Conservation (phyloP, 2,329 filamentous ascomycete species). For the Colletotrichum salicis region DNA sequence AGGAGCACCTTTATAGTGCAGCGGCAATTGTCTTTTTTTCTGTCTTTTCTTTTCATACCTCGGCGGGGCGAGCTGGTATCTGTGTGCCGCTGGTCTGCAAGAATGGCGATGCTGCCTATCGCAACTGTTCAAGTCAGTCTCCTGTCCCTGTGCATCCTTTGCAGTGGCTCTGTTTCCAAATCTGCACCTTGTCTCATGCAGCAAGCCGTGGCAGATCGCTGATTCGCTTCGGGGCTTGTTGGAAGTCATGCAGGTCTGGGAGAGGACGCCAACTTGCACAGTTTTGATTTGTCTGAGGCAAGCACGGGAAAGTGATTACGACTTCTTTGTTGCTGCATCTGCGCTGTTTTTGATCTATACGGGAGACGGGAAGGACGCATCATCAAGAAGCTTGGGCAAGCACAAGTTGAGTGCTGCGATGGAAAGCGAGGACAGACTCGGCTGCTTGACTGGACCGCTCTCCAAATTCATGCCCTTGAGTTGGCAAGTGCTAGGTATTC, state of each 20-base stretch:
- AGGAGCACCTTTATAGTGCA: not conserved
- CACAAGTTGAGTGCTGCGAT: not conserved
- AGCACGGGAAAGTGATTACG: not conserved
- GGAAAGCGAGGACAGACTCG: too few species aligned
- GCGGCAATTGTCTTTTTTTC: too few species aligned
- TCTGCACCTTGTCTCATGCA: conserved; percentile 30
- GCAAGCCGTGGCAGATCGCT: conserved; percentile 14
- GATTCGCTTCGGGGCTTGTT: conserved; percentile 17
- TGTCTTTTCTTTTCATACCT: not conserved
- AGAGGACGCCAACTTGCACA: not conserved
- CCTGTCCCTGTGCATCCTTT: conserved; percentile 1
- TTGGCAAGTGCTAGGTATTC: not conserved
- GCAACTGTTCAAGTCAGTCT: not conserved
- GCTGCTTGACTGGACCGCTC: not conserved
- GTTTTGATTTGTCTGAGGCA: conserved; percentile 19
- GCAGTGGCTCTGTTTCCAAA: conserved; percentile 30
- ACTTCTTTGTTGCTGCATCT: not conserved
- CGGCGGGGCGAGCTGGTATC: not conserved
- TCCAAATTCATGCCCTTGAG: not conserved
- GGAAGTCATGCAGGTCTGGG: conserved; percentile 17
- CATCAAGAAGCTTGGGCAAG: not conserved
- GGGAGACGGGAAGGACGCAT: not conserved
- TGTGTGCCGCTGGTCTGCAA: not conserved
- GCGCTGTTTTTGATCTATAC: not conserved
- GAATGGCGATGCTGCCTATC: not conserved